Evolutionary conservation across 495 filamentous ascomycete species (phyloP).

Genomic region (Chaetomium cochliodes): DNA sequence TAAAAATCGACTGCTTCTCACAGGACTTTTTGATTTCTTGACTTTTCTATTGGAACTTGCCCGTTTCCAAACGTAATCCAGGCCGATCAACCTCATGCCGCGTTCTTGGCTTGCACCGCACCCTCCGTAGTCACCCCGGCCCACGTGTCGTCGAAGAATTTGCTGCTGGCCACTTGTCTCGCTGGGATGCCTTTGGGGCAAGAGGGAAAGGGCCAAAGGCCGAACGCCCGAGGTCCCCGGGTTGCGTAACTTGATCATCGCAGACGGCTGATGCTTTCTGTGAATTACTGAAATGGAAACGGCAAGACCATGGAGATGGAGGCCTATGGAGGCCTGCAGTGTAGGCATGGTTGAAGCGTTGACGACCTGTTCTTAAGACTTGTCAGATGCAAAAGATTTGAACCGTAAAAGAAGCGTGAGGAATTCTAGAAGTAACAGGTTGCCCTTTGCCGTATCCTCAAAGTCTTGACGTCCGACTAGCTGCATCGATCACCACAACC

Average conservation of each 20-base stretch:
- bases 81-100: conserved; percentile 5
- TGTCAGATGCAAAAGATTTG: no score
- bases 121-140: neutral
- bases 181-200: no score
- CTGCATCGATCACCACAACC: neutral
- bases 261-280: neutral
- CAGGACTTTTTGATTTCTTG: neutral
- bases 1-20: conserved; percentile 7
- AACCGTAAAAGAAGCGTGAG: no score
- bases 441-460: neutral
- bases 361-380: no score
- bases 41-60: conserved; percentile 7
- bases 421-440: no score
- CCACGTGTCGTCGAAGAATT: conserved; percentile 8
- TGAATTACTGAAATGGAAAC: neutral
- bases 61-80: conserved; percentile 14
- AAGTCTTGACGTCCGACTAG: neutral
- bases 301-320: neutral
- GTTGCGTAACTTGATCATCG: neutral
- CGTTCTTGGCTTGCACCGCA: neutral
- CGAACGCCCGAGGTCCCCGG: no score
- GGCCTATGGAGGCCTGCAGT: neutral
- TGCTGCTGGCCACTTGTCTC: neutral
- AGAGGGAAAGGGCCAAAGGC: neutral
- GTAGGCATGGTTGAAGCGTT: neutral